These are phyloP conservation scores for Pyrenophora tritici-repentis DNA, from an alignment of 2,329 filamentous ascomycete genomes.

Conservation along the genomic window DNA sequence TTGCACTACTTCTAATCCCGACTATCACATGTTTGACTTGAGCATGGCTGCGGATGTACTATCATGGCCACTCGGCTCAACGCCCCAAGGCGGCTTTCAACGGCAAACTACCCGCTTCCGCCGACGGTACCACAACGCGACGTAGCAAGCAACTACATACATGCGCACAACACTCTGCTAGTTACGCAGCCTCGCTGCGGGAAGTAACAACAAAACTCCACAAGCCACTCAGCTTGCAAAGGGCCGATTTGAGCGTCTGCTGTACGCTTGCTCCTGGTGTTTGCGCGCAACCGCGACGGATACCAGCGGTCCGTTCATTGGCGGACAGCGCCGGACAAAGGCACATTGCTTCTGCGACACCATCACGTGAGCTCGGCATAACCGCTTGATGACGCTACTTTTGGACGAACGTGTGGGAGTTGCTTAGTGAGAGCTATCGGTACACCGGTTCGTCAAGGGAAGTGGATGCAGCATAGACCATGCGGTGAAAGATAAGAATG, in stretches of 20 bases:
- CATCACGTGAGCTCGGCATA: slow-evolving; percentile 37
- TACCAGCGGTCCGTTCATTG: slow-evolving; percentile 25
- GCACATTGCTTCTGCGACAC: slow-evolving; percentile 18
- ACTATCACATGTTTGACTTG: no score
- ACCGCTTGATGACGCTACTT: slow-evolving; percentile 26
- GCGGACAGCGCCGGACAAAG: slow-evolving; percentile 27
- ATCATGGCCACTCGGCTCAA: slow-evolving; percentile 7
- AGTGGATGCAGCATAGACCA: slow-evolving; percentile 9
- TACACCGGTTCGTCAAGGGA: slow-evolving; percentile 32
- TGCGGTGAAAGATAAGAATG: slow-evolving; percentile 24
- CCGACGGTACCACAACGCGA: neutral
- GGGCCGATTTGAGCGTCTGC: neutral
- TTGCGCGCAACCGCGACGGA: slow-evolving; percentile 12
- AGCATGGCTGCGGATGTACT: neutral
- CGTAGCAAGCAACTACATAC: neutral
- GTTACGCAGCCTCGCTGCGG: neutral
- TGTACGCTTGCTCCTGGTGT: neutral
- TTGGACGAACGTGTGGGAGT: slow-evolving; percentile 17
- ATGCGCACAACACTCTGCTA: neutral
- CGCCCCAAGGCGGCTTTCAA: slow-evolving; percentile 7
- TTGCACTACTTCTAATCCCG: no score
- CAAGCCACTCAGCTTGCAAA: neutral
- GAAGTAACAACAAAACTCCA: neutral
- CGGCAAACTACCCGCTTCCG: slow-evolving; percentile 4
- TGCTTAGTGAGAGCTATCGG: slow-evolving; percentile 22